Conservation (phyloP, 805 yeast genomes). For the Metschnikowia koreensis region DNA sequence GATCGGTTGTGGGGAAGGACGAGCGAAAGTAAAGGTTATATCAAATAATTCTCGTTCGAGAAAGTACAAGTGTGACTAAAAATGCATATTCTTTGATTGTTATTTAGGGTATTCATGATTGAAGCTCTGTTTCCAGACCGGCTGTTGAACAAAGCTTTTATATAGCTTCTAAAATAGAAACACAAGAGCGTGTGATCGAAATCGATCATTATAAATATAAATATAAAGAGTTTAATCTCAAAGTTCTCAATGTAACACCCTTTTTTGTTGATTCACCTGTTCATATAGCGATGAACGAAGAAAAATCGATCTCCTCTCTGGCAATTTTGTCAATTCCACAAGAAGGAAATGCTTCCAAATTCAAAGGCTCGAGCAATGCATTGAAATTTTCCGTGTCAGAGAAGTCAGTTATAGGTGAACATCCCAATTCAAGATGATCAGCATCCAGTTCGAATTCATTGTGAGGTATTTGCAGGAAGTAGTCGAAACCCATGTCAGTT, state of each 20-base stretch:
- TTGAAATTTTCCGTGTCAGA: constrained; percentile 9
- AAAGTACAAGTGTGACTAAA: too few relatives aligned
- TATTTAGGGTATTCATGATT: neutral
- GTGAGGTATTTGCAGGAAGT: constrained; percentile 11
- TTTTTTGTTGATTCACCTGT: too few relatives aligned
- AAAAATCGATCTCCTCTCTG: constrained; percentile 31
- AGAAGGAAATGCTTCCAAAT: constrained; percentile 11
- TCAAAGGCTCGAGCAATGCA: constrained; percentile 11
- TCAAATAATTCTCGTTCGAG: too few relatives aligned
- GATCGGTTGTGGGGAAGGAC: too few relatives aligned
- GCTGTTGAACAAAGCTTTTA: neutral
- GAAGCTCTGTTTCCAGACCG: neutral
- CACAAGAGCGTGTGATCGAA: too few relatives aligned
- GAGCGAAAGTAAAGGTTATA: too few relatives aligned
- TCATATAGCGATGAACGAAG: constrained; percentile 8
- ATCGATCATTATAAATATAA: too few relatives aligned
- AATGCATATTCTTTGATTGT: too few relatives aligned
- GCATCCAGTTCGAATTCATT: neutral
- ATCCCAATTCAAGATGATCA: neutral
- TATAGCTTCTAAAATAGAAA: neutral
- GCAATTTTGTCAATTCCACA: constrained; percentile 10
- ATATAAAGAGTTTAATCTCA: too few relatives aligned
- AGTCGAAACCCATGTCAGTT: constrained; percentile 13
- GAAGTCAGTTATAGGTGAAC: constrained; percentile 7
- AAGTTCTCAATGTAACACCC: too few relatives aligned